Evolutionary conservation across 495 filamentous ascomycete genomes (phyloP).

Genomic region (Physcia stellaris): DNA sequence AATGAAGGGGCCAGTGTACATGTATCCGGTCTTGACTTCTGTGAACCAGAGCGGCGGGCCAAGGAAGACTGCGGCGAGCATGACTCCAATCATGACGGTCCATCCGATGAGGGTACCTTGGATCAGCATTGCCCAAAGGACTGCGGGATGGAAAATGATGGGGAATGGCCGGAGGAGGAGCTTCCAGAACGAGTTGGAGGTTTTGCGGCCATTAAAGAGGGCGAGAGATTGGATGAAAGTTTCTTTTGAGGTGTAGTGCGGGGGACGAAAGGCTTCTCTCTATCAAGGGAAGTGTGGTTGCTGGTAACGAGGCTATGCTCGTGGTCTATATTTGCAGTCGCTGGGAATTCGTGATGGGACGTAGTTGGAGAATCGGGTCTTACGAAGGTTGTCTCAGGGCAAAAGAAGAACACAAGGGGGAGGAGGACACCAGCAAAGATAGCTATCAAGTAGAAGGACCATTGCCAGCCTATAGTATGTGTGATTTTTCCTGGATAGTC

Average conservation of each 20-base stretch:
- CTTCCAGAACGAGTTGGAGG: constrained; percentile 46
- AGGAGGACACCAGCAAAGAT: constrained; percentile 51
- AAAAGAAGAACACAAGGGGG: constrained; percentile 58
- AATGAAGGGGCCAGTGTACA: constrained; percentile 78
- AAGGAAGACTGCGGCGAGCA: constrained; percentile 71
- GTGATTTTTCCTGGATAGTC: too few species aligned
- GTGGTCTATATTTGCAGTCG: constrained; percentile 4
- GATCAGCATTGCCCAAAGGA: constrained; percentile 81
- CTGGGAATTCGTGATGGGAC: constrained; percentile 10
- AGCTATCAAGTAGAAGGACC: constrained; percentile 62
- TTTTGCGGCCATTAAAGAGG: constrained; percentile 72
- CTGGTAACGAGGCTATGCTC: neutral
- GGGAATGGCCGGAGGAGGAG: constrained; percentile 49
- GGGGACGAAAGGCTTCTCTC: neutral
- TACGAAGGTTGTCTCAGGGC: constrained; percentile 73
- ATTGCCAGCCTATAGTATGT: constrained; percentile 56
- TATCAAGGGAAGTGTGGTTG: constrained; percentile 6
- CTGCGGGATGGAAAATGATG: constrained; percentile 64
- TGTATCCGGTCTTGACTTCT: constrained; percentile 73
- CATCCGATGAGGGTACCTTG: constrained; percentile 88
- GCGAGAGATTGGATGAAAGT: constrained; percentile 42
- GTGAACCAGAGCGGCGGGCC: constrained; percentile 67
- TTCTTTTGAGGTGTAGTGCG: constrained; percentile 24
- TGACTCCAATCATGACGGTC: constrained; percentile 87
- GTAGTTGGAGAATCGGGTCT: constrained; percentile 51